These are phyloP conservation scores for Xerocomellus intermedius DNA, from an alignment of 768 basidiomycete species.

Conservation along the genomic window DNA sequence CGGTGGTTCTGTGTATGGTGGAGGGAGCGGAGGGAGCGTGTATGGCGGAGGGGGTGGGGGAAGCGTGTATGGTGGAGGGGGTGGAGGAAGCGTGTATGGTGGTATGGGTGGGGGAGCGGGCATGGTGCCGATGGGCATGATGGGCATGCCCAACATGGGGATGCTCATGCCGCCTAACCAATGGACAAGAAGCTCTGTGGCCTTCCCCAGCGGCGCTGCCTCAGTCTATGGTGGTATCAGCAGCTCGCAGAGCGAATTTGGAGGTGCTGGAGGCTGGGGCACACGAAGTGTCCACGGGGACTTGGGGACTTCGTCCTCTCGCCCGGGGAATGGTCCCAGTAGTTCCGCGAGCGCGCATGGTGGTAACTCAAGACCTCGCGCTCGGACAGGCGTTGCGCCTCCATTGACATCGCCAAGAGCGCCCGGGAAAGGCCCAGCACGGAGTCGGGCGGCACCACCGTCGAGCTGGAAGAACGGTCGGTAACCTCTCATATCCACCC, in stretches of 20 bases:
- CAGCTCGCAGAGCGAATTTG: constrained; percentile 63
- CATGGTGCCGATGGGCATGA: constrained; percentile 41
- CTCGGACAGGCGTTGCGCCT: constrained; percentile 30
- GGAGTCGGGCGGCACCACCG: constrained; percentile 46
- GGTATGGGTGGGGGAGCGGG: constrained; percentile 33
- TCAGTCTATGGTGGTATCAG: constrained; percentile 59
- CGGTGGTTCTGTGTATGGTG: constrained; percentile 34
- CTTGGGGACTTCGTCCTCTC: constrained; percentile 43
- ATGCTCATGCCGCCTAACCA: constrained; percentile 37
- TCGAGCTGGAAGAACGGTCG: constrained; percentile 56
- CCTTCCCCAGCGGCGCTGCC: constrained; percentile 46
- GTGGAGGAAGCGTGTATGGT: constrained; percentile 48
- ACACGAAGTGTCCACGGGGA: constrained; percentile 74
- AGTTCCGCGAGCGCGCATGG: constrained; percentile 22
- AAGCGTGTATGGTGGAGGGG: constrained; percentile 28
- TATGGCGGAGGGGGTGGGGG: constrained; percentile 43
- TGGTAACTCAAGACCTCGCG: constrained; percentile 31
- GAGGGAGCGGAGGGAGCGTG: constrained; percentile 43
- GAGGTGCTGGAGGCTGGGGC: constrained; percentile 49
- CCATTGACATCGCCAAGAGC: constrained; percentile 18
- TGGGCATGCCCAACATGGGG: constrained; percentile 37
- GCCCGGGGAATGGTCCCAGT: constrained; percentile 5
- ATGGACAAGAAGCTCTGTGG: constrained; percentile 47
- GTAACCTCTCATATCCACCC: not conserved
- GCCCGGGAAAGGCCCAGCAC: constrained; percentile 20